These are phyloP conservation scores for Alternaria arborescens DNA, from an alignment of 2,329 filamentous ascomycete species.

Conservation along the genomic window DNA sequence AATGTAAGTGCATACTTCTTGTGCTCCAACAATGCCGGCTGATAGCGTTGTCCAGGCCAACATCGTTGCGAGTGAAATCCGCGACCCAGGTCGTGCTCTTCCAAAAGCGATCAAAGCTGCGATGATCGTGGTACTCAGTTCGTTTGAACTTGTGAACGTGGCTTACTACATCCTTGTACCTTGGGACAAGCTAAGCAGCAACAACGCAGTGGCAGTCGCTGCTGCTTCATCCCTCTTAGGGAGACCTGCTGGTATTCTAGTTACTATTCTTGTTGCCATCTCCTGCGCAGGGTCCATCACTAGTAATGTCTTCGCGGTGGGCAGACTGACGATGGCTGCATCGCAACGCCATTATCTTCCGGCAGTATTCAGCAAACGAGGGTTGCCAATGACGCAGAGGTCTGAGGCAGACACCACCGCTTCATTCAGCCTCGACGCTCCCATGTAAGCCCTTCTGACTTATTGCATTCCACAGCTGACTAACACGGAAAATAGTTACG, in stretches of 20 bases:
- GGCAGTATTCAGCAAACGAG: conserved; percentile 41
- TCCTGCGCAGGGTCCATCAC: conserved; percentile 70
- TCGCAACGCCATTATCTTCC: conserved; percentile 49
- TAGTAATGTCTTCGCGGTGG: conserved; percentile 69
- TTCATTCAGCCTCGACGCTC: conserved; percentile 39
- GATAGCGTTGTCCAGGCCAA: conserved; percentile 38
- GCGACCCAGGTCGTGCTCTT: conserved; percentile 52
- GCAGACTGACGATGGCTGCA: conserved; percentile 69
- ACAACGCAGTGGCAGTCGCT: conserved; percentile 69
- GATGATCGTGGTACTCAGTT: conserved; percentile 66
- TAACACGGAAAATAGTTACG: conserved; percentile 30
- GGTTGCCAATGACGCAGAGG: conserved; percentile 27
- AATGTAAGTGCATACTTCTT: conserved; percentile 57
- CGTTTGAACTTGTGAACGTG: conserved; percentile 68
- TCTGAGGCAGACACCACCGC: conserved; percentile 6
- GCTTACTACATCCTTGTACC: conserved; percentile 70
- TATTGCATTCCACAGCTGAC: conserved; percentile 18
- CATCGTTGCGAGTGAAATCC: conserved; percentile 51
- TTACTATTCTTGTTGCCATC: conserved; percentile 66
- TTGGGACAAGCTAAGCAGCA: conserved; percentile 66
- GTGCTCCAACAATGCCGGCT: background rate
- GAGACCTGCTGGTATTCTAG: conserved; percentile 60
- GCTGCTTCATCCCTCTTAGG: conserved; percentile 61
- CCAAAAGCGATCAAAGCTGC: conserved; percentile 70
- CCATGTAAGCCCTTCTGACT: conserved; percentile 33